A percentile compares a stretch with the other conserved stretches of the same genome.
Conservation (phyloP, 2,329 filamentous ascomycete species). For the Byssoonygena ceratinophila region DNA sequence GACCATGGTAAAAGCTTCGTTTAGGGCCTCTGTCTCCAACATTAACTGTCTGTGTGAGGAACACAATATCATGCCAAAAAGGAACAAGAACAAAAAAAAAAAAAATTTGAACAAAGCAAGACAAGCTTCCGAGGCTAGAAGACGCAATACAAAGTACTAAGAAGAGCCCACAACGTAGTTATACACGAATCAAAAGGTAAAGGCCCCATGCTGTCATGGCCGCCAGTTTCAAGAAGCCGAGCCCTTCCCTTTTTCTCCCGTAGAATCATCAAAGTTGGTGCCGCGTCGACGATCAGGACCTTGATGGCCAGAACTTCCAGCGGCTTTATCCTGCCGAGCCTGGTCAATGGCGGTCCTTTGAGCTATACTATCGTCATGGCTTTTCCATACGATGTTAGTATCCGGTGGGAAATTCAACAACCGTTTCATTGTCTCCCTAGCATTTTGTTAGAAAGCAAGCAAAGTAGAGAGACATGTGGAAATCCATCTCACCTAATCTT, state of each 20-base stretch:
- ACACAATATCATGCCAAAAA: background rate
- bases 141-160: background rate
- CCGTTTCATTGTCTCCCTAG: slow-evolving; percentile 85
- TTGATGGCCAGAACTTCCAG: slow-evolving; percentile 26
- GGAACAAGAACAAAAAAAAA: background rate
- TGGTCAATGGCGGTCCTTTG: slow-evolving; percentile 85
- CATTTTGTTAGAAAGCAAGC: slow-evolving; percentile 22
- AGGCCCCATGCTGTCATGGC: background rate
- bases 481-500: slow-evolving; percentile 68
- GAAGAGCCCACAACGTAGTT: slow-evolving; percentile 2
- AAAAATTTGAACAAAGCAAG: background rate
- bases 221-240: slow-evolving; percentile 23
- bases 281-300: slow-evolving; percentile 35
- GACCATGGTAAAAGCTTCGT: background rate
- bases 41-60: background rate
- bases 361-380: slow-evolving; percentile 89
- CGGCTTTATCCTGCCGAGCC: slow-evolving; percentile 71
- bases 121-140: slow-evolving; percentile 6
- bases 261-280: slow-evolving; percentile 35
- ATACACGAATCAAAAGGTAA: slow-evolving; percentile 6
- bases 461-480: slow-evolving; percentile 1
- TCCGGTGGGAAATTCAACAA: slow-evolving; percentile 75
- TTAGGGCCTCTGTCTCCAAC: background rate
- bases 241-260: slow-evolving; percentile 34
- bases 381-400: slow-evolving; percentile 89